Percentiles rank a stretch among this genome's conserved stretches.
These are phyloP conservation scores for Zizania palustris DNA, from an alignment of 202 grass and related monocot genomes.

Conservation along the genomic window DNA sequence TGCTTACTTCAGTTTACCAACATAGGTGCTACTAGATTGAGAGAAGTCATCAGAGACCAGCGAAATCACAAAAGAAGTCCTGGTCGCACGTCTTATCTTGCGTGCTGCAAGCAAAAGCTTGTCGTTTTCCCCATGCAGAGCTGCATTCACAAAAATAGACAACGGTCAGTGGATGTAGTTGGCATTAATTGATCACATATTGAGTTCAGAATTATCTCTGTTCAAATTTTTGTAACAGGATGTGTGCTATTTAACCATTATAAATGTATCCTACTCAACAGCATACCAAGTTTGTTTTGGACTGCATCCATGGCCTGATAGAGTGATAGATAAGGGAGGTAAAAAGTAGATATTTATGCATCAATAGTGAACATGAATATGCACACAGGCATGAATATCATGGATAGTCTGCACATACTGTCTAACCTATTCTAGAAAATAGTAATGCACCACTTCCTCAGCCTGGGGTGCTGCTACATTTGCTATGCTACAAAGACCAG, in stretches of 20 bases:
- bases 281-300: neutral
- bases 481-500: conserved; percentile 16
- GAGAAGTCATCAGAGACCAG: conserved; percentile 78
- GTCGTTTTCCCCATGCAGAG: conserved; percentile 81
- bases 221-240: conserved; percentile 19
- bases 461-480: neutral
- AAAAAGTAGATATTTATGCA: conserved; percentile 35
- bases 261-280: conserved; percentile 26
- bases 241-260: neutral
- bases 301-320: conserved; percentile 20
- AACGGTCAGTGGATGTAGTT: conserved; percentile 14
- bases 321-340: conserved; percentile 22
- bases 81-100: conserved; percentile 77
- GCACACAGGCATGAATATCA: neutral
- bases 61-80: conserved; percentile 84
- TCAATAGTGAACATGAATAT: conserved; percentile 17
- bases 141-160: conserved; percentile 49
- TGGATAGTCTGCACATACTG: conserved; percentile 26
- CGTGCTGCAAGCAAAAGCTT: conserved; percentile 94
- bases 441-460: no score
- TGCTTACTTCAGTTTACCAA: conserved; percentile 90
- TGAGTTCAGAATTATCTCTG: neutral
- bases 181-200: neutral
- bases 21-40: conserved; percentile 81
- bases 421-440: conserved; percentile 23